Evolutionary conservation across 345 rosid genomes (phyloP).

Genomic region (Syzygium aqueum): DNA sequence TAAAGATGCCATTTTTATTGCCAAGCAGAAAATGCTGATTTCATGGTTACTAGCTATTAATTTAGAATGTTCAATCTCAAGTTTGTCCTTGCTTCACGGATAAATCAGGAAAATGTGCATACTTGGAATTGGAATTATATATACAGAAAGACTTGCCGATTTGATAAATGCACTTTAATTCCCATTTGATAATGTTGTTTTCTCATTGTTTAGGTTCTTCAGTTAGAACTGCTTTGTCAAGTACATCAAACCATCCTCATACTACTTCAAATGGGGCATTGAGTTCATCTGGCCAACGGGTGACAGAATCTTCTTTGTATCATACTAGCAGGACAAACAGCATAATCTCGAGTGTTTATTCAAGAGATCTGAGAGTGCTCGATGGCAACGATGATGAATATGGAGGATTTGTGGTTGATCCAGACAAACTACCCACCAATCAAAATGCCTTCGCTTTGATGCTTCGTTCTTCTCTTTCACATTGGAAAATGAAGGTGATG

Average conservation of each 20-base stretch:
- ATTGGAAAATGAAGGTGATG: slow-evolving; percentile 59
- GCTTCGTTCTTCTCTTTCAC: slow-evolving; percentile 48
- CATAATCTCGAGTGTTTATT: slow-evolving; percentile 20
- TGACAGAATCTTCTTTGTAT: slow-evolving; percentile 17
- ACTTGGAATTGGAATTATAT: neutral
- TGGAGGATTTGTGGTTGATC: slow-evolving; percentile 77
- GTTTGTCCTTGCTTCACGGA: neutral
- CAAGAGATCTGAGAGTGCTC: slow-evolving; percentile 31
- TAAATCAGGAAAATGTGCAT: neutral
- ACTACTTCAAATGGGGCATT: slow-evolving; percentile 18
- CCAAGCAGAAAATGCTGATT: neutral
- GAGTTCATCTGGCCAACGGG: slow-evolving; percentile 6
- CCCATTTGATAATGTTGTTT: neutral
- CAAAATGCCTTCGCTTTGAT: slow-evolving; percentile 33
- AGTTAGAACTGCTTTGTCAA: slow-evolving; percentile 27
- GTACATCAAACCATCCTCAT: slow-evolving; percentile 19
- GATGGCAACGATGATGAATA: slow-evolving; percentile 64
- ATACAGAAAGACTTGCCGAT: neutral
- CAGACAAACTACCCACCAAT: slow-evolving; percentile 43
- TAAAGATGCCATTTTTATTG: neutral
- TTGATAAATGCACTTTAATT: neutral
- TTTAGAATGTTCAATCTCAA: neutral
- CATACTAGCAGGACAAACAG: slow-evolving; percentile 26
- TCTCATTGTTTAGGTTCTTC: slow-evolving; percentile 15
- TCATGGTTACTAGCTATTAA: neutral